Evolutionary conservation across 768 basidiomycete species (phyloP).

Genomic region (Suillus americanus): DNA sequence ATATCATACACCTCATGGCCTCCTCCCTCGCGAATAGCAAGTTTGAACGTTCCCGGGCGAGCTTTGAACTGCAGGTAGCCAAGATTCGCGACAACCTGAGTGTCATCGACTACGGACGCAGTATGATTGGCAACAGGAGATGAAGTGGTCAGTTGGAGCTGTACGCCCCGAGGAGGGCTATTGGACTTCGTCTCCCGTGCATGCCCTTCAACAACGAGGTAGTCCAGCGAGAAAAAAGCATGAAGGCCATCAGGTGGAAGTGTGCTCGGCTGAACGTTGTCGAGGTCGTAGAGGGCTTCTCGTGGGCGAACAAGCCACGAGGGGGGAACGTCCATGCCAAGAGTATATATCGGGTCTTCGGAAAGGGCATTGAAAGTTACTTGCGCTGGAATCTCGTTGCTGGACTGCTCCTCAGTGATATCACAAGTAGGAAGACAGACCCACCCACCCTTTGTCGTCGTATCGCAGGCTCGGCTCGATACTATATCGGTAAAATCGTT

Average conservation of each 20-base stretch:
- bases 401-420: constrained; percentile 23
- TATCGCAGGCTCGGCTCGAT: constrained; percentile 58
- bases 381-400: constrained; percentile 56
- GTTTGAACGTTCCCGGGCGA: constrained; percentile 81
- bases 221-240: constrained; percentile 85
- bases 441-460: constrained; percentile 62
- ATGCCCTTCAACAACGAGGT: constrained; percentile 92
- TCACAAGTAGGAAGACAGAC: constrained; percentile 3
- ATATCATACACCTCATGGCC: constrained; percentile 79
- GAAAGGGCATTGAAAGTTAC: constrained; percentile 75
- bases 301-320: constrained; percentile 94
- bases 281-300: constrained; percentile 87
- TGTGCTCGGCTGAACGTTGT: constrained; percentile 85
- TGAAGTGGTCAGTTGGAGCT: constrained; percentile 71
- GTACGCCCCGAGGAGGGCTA: constrained; percentile 83
- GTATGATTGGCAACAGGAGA: constrained; percentile 36
- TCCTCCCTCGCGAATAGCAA: constrained; percentile 81
- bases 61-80: constrained; percentile 97
- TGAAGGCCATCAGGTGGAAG: constrained; percentile 64
- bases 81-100: constrained; percentile 89
- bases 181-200: constrained; percentile 70
- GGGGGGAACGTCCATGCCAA: constrained; percentile 88
- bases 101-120: constrained; percentile 65
- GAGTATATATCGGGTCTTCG: constrained; percentile 84
- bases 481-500: constrained; percentile 88